These are phyloP conservation scores for Malus fusca DNA, from an alignment of 306 rosid species.

Conservation along the genomic window DNA sequence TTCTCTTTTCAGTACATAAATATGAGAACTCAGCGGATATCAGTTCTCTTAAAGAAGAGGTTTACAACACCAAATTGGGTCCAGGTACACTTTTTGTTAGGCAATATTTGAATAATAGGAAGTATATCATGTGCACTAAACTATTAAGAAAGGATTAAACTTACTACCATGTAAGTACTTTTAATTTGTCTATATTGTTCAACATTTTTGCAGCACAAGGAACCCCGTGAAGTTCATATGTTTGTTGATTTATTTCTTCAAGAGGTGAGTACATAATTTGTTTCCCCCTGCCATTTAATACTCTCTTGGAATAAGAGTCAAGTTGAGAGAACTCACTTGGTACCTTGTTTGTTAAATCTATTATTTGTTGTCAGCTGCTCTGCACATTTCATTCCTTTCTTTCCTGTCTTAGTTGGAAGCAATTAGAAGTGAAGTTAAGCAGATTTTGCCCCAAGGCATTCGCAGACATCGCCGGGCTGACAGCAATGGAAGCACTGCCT, in stretches of 20 bases:
- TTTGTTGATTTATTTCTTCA: slow-evolving; percentile 86
- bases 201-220: slow-evolving; percentile 72
- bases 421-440: slow-evolving; percentile 63
- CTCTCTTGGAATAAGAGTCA: slow-evolving; percentile 6
- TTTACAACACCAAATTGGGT: slow-evolving; percentile 87
- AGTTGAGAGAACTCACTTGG: neutral
- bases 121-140: neutral
- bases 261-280: slow-evolving; percentile 54
- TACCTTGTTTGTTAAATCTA: neutral
- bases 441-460: slow-evolving; percentile 64
- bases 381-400: neutral
- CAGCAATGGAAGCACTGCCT: slow-evolving; percentile 80
- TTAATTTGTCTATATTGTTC: slow-evolving; percentile 10
- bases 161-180: slow-evolving; percentile 14
- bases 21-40: slow-evolving; percentile 75
- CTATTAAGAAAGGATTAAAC: neutral
- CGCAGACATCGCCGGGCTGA: slow-evolving; percentile 71
- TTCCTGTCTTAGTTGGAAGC: slow-evolving; percentile 60
- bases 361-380: neutral
- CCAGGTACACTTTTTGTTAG: slow-evolving; percentile 49
- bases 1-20: slow-evolving; percentile 62
- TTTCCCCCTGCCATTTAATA: neutral
- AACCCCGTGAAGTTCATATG: slow-evolving; percentile 97
- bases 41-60: slow-evolving; percentile 80
- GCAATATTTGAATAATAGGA: slow-evolving; percentile 4